phyloP scores from a whole-genome alignment of 1,284 basidiomycete genomes.

The Cryptococcus jaspeensis region DNA sequence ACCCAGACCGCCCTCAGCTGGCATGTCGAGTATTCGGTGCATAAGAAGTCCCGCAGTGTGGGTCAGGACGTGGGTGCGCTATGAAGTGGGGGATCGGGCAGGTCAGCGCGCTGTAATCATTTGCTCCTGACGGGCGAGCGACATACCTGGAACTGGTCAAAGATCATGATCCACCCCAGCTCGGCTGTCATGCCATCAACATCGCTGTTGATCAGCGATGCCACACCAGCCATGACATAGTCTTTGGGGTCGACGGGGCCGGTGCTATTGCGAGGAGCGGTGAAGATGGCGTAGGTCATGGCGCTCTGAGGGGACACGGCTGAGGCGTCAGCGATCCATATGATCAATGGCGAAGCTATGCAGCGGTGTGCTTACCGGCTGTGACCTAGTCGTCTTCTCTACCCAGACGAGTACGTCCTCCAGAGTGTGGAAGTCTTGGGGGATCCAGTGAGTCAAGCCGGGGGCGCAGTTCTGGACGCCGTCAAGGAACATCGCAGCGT shows the following conservation, averaged over 20 bases:
- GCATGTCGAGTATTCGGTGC: slow-evolving; percentile 28
- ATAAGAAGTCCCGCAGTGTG: slow-evolving; percentile 28
- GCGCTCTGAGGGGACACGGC: slow-evolving; percentile 1
- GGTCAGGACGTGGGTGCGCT: slow-evolving; percentile 32
- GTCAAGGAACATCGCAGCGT: slow-evolving; percentile 21
- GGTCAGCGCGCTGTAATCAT: neutral
- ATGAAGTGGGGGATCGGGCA: neutral
- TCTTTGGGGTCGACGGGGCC: slow-evolving; percentile 17
- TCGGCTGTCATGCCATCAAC: slow-evolving; percentile 26
- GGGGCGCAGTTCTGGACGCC: slow-evolving; percentile 17
- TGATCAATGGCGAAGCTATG: neutral
- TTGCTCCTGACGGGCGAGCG: neutral
- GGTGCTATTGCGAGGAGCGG: slow-evolving; percentile 24
- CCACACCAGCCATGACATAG: slow-evolving; percentile 28
- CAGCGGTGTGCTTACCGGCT: slow-evolving; percentile 16
- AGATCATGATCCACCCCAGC: slow-evolving; percentile 28
- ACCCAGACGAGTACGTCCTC: slow-evolving; percentile 24
- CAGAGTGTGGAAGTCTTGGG: slow-evolving; percentile 8
- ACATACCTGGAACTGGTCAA: slow-evolving; percentile 29
- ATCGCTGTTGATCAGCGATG: slow-evolving; percentile 26
- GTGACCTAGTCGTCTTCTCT: slow-evolving; percentile 16
- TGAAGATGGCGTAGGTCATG: slow-evolving; percentile 24
- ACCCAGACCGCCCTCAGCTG: slow-evolving; percentile 29
- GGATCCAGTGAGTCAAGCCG: slow-evolving; percentile 11
- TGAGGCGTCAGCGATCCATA: neutral